phyloP scores from a whole-genome alignment of 306 rosid species.

The Purshia tridentata region DNA sequence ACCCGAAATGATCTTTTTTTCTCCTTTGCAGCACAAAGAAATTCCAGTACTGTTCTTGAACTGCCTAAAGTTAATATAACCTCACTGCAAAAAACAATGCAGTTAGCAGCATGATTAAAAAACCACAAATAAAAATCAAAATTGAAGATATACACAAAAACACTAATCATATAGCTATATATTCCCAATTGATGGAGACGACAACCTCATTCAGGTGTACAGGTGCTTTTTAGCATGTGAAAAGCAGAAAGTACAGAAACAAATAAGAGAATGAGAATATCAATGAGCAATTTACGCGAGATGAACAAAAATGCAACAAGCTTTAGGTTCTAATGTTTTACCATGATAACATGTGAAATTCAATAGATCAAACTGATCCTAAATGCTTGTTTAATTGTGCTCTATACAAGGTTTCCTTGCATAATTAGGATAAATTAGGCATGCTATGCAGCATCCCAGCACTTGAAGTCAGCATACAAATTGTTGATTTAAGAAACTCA shows the following conservation, averaged over 20 bases:
- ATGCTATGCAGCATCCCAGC: not conserved
- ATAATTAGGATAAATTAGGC: not conserved
- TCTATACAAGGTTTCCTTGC: not conserved
- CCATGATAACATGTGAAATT: not conserved
- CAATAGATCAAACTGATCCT: not conserved
- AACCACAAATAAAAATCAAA: slow-evolving; percentile 11
- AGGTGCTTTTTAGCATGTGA: not conserved
- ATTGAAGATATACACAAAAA: slow-evolving; percentile 5
- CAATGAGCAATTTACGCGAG: not conserved
- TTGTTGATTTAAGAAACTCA: not conserved
- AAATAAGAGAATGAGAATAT: not conserved
- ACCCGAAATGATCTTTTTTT: slow-evolving; percentile 92
- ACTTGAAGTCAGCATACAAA: not conserved
- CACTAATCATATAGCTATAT: not conserved
- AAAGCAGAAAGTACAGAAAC: not conserved
- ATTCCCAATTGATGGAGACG: not conserved
- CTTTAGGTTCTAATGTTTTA: not conserved
- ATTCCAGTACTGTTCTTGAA: slow-evolving; percentile 95
- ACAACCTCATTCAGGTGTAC: not conserved
- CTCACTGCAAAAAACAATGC: slow-evolving; percentile 59
- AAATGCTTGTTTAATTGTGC: not conserved
- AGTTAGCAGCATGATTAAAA: slow-evolving; percentile 25
- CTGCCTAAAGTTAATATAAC: slow-evolving; percentile 95
- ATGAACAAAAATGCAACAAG: slow-evolving; percentile 4
- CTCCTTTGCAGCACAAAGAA: slow-evolving; percentile 94